phyloP scores from a whole-genome alignment of 2,329 filamentous ascomycete species.

The Talaromyces piceae region DNA sequence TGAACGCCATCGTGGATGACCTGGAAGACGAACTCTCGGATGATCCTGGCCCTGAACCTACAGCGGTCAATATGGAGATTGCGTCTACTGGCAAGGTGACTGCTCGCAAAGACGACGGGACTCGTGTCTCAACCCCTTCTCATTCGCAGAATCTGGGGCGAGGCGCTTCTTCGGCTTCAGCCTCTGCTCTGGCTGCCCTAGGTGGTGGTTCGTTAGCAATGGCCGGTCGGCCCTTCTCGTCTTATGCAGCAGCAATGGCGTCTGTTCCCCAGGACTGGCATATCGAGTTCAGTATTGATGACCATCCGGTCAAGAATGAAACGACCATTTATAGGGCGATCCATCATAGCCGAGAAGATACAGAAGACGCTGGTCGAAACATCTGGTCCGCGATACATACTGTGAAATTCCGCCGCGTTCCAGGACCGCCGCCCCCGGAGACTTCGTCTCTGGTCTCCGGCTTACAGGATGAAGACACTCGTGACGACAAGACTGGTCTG shows the following conservation, averaged over 20 bases:
- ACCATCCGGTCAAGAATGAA: constrained; percentile 73
- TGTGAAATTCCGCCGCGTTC: constrained; percentile 82
- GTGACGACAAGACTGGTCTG: constrained; percentile 53
- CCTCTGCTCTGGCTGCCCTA: constrained; percentile 16
- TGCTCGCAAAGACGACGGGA: constrained; percentile 86
- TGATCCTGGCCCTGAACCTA: constrained; percentile 68
- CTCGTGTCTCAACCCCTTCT: constrained; percentile 72
- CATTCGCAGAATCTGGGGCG: constrained; percentile 42
- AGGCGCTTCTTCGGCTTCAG: constrained; percentile 29
- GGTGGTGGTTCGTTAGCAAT: constrained; percentile 43
- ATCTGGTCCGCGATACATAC: constrained; percentile 88
- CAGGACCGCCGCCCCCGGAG: constrained; percentile 72
- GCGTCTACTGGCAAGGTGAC: constrained; percentile 80
- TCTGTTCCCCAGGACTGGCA: constrained; percentile 88
- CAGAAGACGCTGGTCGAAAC: constrained; percentile 62
- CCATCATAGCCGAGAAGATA: constrained; percentile 57
- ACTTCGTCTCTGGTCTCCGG: constrained; percentile 52
- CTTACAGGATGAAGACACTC: constrained; percentile 42
- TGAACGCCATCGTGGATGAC: constrained; percentile 86
- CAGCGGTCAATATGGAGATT: constrained; percentile 86
- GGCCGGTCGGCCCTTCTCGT: constrained; percentile 54
- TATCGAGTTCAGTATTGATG: constrained; percentile 83
- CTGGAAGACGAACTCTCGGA: constrained; percentile 76
- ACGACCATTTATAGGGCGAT: constrained; percentile 95
- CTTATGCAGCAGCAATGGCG: constrained; percentile 78